These are phyloP conservation scores for Cladorrhinum samala DNA, from an alignment of 495 filamentous ascomycete genomes.

Conservation along the genomic window DNA sequence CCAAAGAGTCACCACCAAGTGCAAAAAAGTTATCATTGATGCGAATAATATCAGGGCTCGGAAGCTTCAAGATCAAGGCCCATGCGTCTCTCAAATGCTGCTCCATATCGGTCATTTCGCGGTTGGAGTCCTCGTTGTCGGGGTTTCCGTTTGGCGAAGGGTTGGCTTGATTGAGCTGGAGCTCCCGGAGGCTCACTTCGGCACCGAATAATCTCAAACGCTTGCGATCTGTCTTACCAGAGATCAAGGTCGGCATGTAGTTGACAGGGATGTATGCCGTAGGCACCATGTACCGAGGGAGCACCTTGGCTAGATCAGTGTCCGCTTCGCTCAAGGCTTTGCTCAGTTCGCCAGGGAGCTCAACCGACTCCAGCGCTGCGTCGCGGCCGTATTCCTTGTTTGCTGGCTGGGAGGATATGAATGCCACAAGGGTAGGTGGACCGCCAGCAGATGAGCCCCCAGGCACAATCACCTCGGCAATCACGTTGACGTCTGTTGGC, in stretches of 20 bases:
- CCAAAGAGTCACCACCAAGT: conserved; percentile 25
- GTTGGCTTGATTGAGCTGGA: not conserved
- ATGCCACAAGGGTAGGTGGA: conserved; percentile 28
- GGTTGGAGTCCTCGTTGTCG: no score
- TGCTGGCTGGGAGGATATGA: no score
- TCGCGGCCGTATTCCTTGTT: no score
- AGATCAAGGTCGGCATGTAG: conserved; percentile 33
- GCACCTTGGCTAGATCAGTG: conserved; percentile 19
- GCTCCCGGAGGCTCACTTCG: conserved; percentile 5
- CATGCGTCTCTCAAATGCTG: conserved; percentile 10
- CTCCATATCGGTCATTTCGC: conserved; percentile 4
- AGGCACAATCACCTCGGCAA: conserved; percentile 38
- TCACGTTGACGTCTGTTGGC: conserved; percentile 8
- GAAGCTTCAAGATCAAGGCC: conserved; percentile 9
- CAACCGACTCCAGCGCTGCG: not conserved
- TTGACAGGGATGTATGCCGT: conserved; percentile 27
- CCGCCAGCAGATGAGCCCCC: conserved; percentile 14
- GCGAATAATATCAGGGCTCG: not conserved
- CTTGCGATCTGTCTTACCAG: conserved; percentile 48
- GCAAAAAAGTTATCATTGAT: conserved; percentile 23
- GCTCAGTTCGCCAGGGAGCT: not conserved
- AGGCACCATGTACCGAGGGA: conserved; percentile 51
- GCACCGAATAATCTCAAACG: conserved; percentile 25
- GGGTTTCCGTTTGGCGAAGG: not conserved
- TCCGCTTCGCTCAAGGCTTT: conserved; percentile 5